Conservation (phyloP, 495 filamentous ascomycete genomes). For the Apiosordaria backusii region DNA sequence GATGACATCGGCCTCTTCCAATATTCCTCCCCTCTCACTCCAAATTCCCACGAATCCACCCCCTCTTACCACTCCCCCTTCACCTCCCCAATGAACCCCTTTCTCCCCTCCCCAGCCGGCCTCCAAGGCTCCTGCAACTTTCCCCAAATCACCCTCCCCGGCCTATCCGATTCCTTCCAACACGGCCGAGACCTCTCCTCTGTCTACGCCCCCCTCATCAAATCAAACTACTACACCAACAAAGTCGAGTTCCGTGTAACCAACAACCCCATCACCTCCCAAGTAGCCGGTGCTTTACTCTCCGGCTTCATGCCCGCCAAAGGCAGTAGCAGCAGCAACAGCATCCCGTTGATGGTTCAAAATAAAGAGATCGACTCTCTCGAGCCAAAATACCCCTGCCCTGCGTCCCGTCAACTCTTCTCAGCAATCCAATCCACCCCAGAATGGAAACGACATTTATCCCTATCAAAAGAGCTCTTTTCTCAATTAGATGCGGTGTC, state of each 20-base stretch:
- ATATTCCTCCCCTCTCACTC: slow-evolving; percentile 49
- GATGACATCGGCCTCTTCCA: slow-evolving; percentile 58
- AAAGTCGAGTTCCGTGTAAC: slow-evolving; percentile 59
- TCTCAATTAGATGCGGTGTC: slow-evolving; percentile 55
- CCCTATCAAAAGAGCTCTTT: slow-evolving; percentile 49
- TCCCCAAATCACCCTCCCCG: slow-evolving; percentile 63
- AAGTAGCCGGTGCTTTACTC: slow-evolving; percentile 64
- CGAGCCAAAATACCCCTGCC: slow-evolving; percentile 60
- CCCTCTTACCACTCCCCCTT: slow-evolving; percentile 57
- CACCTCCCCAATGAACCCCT: slow-evolving; percentile 54
- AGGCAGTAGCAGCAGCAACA: slow-evolving; percentile 25
- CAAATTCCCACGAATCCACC: slow-evolving; percentile 31
- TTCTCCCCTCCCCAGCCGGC: slow-evolving; percentile 49
- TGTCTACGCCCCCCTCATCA: slow-evolving; percentile 61
- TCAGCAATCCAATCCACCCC: slow-evolving; percentile 42
- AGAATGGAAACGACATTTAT: slow-evolving; percentile 57
- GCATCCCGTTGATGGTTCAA: slow-evolving; percentile 43
- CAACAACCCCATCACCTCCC: slow-evolving; percentile 66
- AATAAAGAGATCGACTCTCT: slow-evolving; percentile 57
- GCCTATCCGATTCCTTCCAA: slow-evolving; percentile 61
- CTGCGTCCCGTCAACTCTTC: slow-evolving; percentile 43
- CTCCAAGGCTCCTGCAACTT: slow-evolving; percentile 66
- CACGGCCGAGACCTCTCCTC: slow-evolving; percentile 63
- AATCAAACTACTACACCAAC: slow-evolving; percentile 30
- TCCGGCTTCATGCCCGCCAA: slow-evolving; percentile 50